Base-by-base conservation (phyloP, 2,329 filamentous ascomycete species). In the Aspergillus pseudotamarii region DNA sequence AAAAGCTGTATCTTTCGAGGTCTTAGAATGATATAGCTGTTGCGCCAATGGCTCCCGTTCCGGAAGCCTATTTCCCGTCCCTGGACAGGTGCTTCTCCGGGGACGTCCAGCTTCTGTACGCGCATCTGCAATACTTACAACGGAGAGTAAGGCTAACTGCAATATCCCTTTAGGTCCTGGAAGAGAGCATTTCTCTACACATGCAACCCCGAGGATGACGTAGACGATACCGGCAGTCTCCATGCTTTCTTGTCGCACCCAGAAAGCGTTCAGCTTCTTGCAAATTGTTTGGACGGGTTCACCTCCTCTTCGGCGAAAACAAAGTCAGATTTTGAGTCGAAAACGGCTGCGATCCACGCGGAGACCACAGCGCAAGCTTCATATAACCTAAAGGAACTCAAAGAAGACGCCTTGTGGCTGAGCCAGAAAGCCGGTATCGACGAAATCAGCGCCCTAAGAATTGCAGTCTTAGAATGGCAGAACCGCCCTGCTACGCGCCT, bases 401-500 rank as follows among this genome's bases (percentile, higher is more conserved):
- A 96, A 80, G 86, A 88, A 54, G 94, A 98, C 81, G 87, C 93
- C 38, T 76, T 91, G 69, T 98, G 94, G 93, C 82, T 99, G 66
- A 94, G 92, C 78, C 88, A 90, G 71, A 88, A 90, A 72, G 88
- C 89, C 57, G 84, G 87, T 51, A 88, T 97, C 68, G 93, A 95
- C 76, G 89, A 97, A 76, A 82, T 95, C 50, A 87, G 90, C 14
- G 93, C 94, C 30, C 82, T 99, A 71, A 88, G 95, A 64, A 84
- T 96, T 50, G 89, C 89, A 3, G 82, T 96, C 8, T 80, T 95
- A 53, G 95, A 98, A 83, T 91, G 91, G 83, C 94, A 98, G 79
- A 87, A 86, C 67, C 88, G 93, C 41, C 83, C 93, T n/a, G 84
- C 87, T n/a, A 84, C 84, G 53, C 89, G 93, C 70, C 85, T 97